phyloP scores from a whole-genome alignment of 805 yeast species.

The Sugiyamaella americana region DNA sequence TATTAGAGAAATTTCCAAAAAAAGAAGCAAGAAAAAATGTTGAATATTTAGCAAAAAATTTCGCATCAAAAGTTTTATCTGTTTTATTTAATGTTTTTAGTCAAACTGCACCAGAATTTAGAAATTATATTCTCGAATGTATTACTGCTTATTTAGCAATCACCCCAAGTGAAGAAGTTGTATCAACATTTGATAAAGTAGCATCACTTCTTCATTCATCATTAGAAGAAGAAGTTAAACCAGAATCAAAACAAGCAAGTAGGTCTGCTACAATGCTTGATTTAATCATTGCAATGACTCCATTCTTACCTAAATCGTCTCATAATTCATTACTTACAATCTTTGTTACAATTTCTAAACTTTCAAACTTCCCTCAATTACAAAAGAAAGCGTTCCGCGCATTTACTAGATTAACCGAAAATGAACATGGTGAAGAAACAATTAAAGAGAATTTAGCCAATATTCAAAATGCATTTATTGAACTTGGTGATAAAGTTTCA shows the following conservation, averaged over 20 bases:
- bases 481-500: slow-evolving; percentile 38
- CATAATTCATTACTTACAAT: slow-evolving; percentile 74
- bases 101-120: slow-evolving; percentile 77
- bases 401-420: slow-evolving; percentile 60
- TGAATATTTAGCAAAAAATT: slow-evolving; percentile 48
- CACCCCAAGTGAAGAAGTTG: slow-evolving; percentile 59
- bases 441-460: slow-evolving; percentile 47
- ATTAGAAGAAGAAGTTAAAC: slow-evolving; percentile 49
- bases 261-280: slow-evolving; percentile 86
- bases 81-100: slow-evolving; percentile 89
- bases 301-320: slow-evolving; percentile 65
- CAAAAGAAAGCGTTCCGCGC: slow-evolving; percentile 84
- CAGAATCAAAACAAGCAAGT: slow-evolving; percentile 38
- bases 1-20: slow-evolving; percentile 56
- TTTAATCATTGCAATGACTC: slow-evolving; percentile 77
- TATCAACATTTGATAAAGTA: slow-evolving; percentile 75
- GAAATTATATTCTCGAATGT: slow-evolving; percentile 81
- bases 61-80: slow-evolving; percentile 68
- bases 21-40: slow-evolving; percentile 51
- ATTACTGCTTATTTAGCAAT: slow-evolving; percentile 75
- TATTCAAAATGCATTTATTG: slow-evolving; percentile 52
- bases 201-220: slow-evolving; percentile 72
- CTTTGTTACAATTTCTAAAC: slow-evolving; percentile 59
- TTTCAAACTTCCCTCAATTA: slow-evolving; percentile 51
- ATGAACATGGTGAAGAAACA: slow-evolving; percentile 55